Evolutionary conservation across 2,329 filamentous ascomycete genomes (phyloP).

Genomic region (Penicillium sp.): DNA sequence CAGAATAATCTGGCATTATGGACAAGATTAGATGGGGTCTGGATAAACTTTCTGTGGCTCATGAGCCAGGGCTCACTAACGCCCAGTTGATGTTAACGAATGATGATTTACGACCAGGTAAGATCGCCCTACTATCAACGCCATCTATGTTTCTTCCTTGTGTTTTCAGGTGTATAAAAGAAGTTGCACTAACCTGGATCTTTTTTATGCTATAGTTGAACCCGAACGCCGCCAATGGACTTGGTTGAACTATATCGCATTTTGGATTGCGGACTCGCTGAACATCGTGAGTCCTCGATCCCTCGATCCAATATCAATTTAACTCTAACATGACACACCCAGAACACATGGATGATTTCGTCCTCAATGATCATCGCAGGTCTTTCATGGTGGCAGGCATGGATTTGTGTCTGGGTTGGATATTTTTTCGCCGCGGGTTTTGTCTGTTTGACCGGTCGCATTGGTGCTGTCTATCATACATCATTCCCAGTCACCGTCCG

Average conservation of each 20-base stretch:
- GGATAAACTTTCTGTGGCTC: constrained; percentile 68
- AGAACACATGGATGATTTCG: constrained; percentile 92
- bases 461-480: constrained; percentile 85
- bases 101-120: constrained; percentile 70
- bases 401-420: constrained; percentile 84
- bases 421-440: constrained; percentile 77
- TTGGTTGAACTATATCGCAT: constrained; percentile 82
- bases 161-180: not conserved
- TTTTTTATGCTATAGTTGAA: constrained; percentile 61
- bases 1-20: constrained; percentile 19
- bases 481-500: constrained; percentile 80
- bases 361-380: constrained; percentile 76
- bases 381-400: constrained; percentile 88
- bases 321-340: constrained; percentile 11
- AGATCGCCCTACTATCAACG: constrained; percentile 10
- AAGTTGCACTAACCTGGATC: not conserved
- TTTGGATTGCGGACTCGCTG: constrained; percentile 83
- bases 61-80: constrained; percentile 73
- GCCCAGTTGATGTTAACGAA: constrained; percentile 87
- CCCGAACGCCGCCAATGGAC: constrained; percentile 79
- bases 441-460: constrained; percentile 74
- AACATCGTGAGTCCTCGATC: constrained; percentile 60
- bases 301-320: not conserved
- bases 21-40: constrained; percentile 30
- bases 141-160: not conserved